phyloP scores from a whole-genome alignment of 345 rosid genomes.

The Populus tremula region DNA sequence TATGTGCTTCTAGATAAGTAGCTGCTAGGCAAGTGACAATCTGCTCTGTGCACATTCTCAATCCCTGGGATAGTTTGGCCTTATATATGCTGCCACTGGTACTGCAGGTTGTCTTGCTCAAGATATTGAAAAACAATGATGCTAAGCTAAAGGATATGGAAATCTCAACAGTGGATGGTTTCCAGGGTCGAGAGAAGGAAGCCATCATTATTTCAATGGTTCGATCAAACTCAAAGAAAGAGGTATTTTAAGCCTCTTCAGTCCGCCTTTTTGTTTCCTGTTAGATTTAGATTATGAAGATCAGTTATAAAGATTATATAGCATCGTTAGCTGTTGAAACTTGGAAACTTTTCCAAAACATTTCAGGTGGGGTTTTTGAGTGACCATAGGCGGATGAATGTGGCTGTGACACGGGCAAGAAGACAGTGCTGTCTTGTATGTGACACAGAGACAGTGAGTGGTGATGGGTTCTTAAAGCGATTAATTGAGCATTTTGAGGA shows the following conservation, averaged over 20 bases:
- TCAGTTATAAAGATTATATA: neutral
- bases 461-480: conserved; percentile 71
- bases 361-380: conserved; percentile 79
- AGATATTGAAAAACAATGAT: conserved; percentile 65
- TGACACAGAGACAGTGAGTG: conserved; percentile 76
- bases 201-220: conserved; percentile 95
- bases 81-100: conserved; percentile 11
- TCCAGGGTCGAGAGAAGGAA: conserved; percentile 98
- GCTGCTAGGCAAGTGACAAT: neutral
- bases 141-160: conserved; percentile 76
- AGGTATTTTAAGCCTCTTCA: conserved; percentile 40
- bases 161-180: conserved; percentile 93
- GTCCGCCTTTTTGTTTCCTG: neutral
- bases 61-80: conserved; percentile 5
- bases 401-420: conserved; percentile 90
- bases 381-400: conserved; percentile 86
- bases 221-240: conserved; percentile 83
- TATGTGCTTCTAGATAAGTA: neutral
- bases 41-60: neutral
- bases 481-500: conserved; percentile 83
- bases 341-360: conserved; percentile 3
- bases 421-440: conserved; percentile 90
- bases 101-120: conserved; percentile 66
- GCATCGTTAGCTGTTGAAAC: conserved; percentile 7
- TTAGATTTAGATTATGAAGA: neutral